phyloP scores from a whole-genome alignment of 75 land plant species.

The Pinus albicaulis region DNA sequence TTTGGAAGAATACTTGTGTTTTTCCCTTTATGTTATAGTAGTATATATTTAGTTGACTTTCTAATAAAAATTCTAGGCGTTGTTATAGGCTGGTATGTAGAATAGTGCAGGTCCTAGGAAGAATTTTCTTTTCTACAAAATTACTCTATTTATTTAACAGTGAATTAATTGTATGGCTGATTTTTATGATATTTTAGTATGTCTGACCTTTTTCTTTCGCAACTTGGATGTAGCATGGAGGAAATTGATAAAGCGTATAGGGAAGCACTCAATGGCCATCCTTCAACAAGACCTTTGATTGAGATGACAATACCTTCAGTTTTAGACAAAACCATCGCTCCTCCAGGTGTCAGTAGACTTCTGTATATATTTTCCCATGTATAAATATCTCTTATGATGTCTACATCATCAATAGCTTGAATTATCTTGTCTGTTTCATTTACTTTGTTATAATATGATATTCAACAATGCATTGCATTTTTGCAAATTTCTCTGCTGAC shows the following conservation, averaged over 20 bases:
- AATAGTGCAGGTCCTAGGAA: too few relatives aligned
- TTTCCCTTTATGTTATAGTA: too few relatives aligned
- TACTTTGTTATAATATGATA: conserved; percentile 1
- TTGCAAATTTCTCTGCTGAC: background rate
- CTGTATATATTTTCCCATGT: background rate
- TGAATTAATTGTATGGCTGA: too few relatives aligned
- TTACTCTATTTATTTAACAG: too few relatives aligned
- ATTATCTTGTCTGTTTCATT: background rate
- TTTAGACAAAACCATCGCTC: conserved; percentile 89
- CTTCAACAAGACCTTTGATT: conserved; percentile 86
- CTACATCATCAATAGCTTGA: background rate
- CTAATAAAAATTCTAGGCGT: too few relatives aligned
- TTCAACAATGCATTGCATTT: background rate
- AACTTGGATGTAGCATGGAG: conserved; percentile 57
- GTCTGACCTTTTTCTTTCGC: background rate
- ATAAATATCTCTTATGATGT: conserved; percentile 2
- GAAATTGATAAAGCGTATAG: conserved; percentile 75
- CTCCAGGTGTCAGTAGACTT: conserved; percentile 56
- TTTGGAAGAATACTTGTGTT: too few relatives aligned
- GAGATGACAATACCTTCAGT: conserved; percentile 99
- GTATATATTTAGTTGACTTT: too few relatives aligned
- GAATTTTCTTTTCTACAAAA: too few relatives aligned
- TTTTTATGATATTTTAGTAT: background rate
- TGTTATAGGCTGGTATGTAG: too few relatives aligned
- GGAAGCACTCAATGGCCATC: conserved; percentile 81